Percentiles rank a stretch among this genome's conserved stretches.
These are phyloP conservation scores for Tetrahymena malaccensis DNA, from an alignment of 73 alveolate genomes.

Conservation along the genomic window DNA sequence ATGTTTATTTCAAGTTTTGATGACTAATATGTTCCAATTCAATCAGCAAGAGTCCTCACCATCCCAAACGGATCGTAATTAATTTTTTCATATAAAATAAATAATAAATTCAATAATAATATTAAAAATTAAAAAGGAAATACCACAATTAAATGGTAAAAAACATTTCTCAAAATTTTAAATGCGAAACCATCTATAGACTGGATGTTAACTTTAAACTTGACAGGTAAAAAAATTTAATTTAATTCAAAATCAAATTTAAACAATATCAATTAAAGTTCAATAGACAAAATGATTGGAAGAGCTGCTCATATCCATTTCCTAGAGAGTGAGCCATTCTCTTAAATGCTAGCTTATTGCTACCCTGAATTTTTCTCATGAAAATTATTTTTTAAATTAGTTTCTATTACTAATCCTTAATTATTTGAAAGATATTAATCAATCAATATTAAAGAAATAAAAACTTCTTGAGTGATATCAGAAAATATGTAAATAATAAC, in stretches of 20 bases:
- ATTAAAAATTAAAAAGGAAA: conserved; percentile 12
- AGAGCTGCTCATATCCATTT: conserved; percentile 99
- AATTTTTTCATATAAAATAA: conserved; percentile 48
- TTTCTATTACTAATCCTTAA: too few relatives aligned
- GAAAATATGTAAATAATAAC: too few relatives aligned
- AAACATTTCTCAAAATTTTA: conserved; percentile 54
- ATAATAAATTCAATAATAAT: conserved; percentile 14
- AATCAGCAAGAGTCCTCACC: conserved; percentile 66
- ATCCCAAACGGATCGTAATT: conserved; percentile 57
- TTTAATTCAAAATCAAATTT: not conserved
- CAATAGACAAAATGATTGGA: conserved; percentile 96
- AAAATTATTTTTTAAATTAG: not conserved
- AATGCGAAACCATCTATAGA: conserved; percentile 38
- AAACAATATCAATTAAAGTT: not conserved
- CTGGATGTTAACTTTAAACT: conserved; percentile 22
- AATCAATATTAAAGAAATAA: too few relatives aligned
- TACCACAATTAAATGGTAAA: conserved; percentile 67
- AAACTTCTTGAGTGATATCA: too few relatives aligned
- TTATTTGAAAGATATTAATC: too few relatives aligned
- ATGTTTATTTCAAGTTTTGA: conserved; percentile 68
- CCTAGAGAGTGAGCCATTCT: conserved; percentile 88
- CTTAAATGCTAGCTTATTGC: conserved; percentile 79
- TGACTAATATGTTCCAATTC: conserved; percentile 90
- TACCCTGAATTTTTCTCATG: conserved; percentile 73
- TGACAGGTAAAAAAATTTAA: not conserved